Evolutionary conservation across 352 stramenopile species (phyloP), one percentile per base, ranked within the genome.

Genomic region (Globisporangium acanthophoron): DNA sequence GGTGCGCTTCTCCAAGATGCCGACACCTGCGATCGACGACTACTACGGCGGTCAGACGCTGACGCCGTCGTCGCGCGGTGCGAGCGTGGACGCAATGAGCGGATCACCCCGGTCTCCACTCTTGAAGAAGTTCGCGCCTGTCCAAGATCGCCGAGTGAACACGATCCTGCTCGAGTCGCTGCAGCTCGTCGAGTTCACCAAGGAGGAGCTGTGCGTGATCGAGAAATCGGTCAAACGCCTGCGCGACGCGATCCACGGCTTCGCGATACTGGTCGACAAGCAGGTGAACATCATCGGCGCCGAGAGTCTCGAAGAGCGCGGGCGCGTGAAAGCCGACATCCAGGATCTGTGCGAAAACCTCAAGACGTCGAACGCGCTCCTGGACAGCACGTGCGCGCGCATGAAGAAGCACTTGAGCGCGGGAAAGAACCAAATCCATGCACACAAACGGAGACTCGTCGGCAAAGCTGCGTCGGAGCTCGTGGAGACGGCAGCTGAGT

Each of bases 221-320:
- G 82, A 89, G 31, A 74, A 72, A 31, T 75, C 77, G 13, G 66
- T 84, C 48, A 84, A 78, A 52, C 70, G 76, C 8, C 58, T 92
- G 8, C 71, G 78, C 18, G 76, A 87, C 46, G 76, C 73, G 3
- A 79, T 90, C 50, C 61, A 87, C 33, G 73, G 75, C 0, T 89
- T 91, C 46, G 71, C 79, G 9, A 69, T 91, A 20, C 68, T 91
- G 3, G 72, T 91, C n/a, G 81, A 88, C 64, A 88, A 87, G 49
- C 81, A 89, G 48, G 80, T 88, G 33, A 85, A 80, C 21, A 81
- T 88, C 54, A 76, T 85, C 29, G 72, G 77, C 15, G 59, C 33
- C 3, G 62, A 77, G 45, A 84, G 60, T 16, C 46, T 72, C 13
- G 74, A 85, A 18, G 71, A 85, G 44, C 61, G 73, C 16, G 70